A percentile compares a stretch with the other conserved stretches of the same genome.
Conservation (phyloP, 129 eudicot species). For the Silybum marianum region DNA sequence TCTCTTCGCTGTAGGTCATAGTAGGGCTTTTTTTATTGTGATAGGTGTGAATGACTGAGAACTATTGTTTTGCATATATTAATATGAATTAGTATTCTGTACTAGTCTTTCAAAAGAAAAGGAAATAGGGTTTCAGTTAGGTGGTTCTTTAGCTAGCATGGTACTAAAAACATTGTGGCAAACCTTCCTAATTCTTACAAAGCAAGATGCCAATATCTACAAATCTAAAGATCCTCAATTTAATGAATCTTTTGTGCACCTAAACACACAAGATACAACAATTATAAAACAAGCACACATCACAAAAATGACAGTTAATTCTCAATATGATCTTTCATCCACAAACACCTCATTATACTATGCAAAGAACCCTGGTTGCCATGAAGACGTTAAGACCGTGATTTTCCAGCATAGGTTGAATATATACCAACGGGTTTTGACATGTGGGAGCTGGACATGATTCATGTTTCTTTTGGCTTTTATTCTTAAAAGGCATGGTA, state of each 20-base stretch:
- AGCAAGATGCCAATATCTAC: background rate
- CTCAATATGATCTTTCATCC: background rate
- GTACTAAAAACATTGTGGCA: background rate
- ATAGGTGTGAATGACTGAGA: background rate
- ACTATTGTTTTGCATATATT: background rate
- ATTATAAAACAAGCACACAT: background rate
- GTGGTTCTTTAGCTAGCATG: background rate
- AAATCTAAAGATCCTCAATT: background rate
- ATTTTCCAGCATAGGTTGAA: background rate
- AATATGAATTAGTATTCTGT: background rate
- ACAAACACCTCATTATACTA: background rate
- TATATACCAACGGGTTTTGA: background rate
- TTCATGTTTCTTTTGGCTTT: background rate
- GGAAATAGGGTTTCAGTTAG: background rate
- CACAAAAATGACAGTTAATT: background rate
- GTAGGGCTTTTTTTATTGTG: background rate
- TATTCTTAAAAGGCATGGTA: background rate
- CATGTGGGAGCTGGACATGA: background rate
- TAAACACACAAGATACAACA: background rate
- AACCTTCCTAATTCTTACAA: slow-evolving; percentile 5
- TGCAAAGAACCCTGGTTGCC: background rate
- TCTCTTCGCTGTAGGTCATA: background rate
- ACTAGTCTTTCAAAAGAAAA: background rate
- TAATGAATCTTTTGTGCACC: background rate
- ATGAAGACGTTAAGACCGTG: background rate